Base-by-base conservation (phyloP, 208 protist genomes). In the Wallacemonas sp. region DNA sequence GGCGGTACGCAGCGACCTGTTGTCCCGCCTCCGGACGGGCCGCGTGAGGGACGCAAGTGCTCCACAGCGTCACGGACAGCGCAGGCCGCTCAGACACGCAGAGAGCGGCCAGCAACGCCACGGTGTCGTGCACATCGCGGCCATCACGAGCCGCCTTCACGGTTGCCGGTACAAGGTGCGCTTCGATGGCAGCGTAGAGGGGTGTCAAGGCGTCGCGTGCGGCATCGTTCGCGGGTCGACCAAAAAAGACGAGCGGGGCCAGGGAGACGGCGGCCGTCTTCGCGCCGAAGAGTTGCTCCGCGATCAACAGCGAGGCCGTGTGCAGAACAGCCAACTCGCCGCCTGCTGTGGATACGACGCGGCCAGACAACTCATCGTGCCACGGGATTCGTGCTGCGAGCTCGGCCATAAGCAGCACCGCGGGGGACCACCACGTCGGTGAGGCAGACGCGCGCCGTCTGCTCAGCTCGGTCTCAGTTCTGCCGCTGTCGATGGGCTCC, bases 181-280 rank as follows among this genome's bases (percentile, higher is more conserved):
- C 17, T 30, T 16, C 29, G 26, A 58, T 24, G 8, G n/a, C 32
- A 4, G 52, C 19, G 32, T 39, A 58, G 6, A 58, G 32, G 11
- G 1, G 26, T n/a, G 26, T 21, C 32, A 58, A 43, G 19, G 30
- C 52, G 16, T 4, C 52, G 30, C 32, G 11, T 12, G 52, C 52
- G 30, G 14, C 5, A 4, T 24, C 14, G 14, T 24, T 41, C 14
- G 38, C 30, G 19, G 52, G 52, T 8, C 38, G 52, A 27, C 52
- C 32, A 24, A 58, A 58, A 8, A 58, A 21, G 3, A 58, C 52
- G 14, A 58, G 52, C 52, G 52, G 52, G 6, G 32, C 32, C 16
- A 58, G 12, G 4, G 47, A 24, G 5, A 12, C 24, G 12, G 24
- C 14, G 0, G 52, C 52, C 29, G 24, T 9, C 26, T 55, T 30